Percentiles rank a stretch among this genome's conserved stretches.
Conservation (phyloP, 1,284 basidiomycete species). For the Vanrija sp. region DNA sequence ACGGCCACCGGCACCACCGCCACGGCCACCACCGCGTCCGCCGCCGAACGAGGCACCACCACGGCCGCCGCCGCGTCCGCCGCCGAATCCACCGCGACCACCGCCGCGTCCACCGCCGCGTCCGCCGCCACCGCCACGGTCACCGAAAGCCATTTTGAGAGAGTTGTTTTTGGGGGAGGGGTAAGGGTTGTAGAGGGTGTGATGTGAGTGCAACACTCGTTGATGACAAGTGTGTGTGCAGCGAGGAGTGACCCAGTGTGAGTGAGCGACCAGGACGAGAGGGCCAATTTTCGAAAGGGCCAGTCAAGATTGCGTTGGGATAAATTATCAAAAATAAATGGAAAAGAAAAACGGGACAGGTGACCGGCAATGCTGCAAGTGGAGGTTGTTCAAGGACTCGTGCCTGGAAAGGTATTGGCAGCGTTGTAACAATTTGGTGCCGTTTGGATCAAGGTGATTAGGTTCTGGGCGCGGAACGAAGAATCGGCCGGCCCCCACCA, state of each 20-base stretch:
- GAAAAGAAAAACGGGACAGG: not conserved
- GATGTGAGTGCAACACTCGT: not conserved
- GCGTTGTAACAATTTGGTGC: too few relatives aligned
- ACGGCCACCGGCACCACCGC: conserved; percentile 31
- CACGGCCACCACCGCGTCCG: conserved; percentile 26
- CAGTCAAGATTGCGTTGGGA: conserved; percentile 2
- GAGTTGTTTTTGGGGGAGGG: conserved; percentile 1
- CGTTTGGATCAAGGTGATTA: too few relatives aligned
- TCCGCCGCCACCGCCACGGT: conserved; percentile 45
- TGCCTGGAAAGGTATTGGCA: too few relatives aligned
- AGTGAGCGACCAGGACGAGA: not conserved
- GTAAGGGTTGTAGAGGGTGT: not conserved
- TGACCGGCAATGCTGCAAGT: too few relatives aligned
- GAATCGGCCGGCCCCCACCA: too few relatives aligned
- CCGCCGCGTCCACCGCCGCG: conserved; percentile 49
- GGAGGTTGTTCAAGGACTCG: too few relatives aligned
- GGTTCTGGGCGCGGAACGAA: too few relatives aligned
- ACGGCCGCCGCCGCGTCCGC: conserved; percentile 42
- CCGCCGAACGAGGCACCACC: conserved; percentile 35
- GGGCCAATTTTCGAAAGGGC: conserved; percentile 6
- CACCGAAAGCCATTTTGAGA: conserved; percentile 50
- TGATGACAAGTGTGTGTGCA: not conserved
- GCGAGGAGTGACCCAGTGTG: not conserved
- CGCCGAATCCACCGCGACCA: conserved; percentile 48
- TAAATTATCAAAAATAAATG: conserved; percentile 10